Evolutionary conservation across 306 rosid genomes (phyloP).

Genomic region (Vigna nakashimae): DNA sequence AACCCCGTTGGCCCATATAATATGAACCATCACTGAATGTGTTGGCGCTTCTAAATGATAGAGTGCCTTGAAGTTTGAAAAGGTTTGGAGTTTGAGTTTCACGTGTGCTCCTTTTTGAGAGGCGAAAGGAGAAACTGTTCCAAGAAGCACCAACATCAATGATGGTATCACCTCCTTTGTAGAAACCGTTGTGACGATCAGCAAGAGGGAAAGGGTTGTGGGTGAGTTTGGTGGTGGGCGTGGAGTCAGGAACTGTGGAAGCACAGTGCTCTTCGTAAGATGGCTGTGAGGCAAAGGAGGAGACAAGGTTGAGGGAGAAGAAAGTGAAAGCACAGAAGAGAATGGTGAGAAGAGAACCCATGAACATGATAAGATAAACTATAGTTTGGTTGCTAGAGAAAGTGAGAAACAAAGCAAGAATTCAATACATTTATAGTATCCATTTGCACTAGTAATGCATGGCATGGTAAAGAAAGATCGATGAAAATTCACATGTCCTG

Average conservation of each 20-base stretch:
- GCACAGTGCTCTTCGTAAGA: conserved; percentile 54
- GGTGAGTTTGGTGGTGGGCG: neutral
- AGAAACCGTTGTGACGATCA: conserved; percentile 41
- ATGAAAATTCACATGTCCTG: no score
- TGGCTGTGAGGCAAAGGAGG: conserved; percentile 38
- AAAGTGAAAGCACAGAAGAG: conserved; percentile 33
- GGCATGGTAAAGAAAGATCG: no score
- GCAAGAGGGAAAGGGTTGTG: conserved; percentile 17
- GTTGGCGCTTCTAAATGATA: conserved; percentile 31
- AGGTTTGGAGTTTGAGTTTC: conserved; percentile 45
- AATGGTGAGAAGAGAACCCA: conserved; percentile 44
- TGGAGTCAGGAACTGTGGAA: conserved; percentile 43
- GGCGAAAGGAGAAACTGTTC: conserved; percentile 7
- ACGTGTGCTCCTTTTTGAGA: neutral
- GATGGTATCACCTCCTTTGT: conserved; percentile 42
- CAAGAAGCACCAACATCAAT: conserved; percentile 16
- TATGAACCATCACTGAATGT: conserved; percentile 10
- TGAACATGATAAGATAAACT: conserved; percentile 3
- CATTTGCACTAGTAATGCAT: no score
- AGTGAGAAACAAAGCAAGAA: conserved; percentile 12
- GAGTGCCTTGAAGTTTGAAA: conserved; percentile 46
- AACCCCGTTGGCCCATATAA: neutral
- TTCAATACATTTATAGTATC: neutral
- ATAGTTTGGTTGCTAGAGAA: neutral
- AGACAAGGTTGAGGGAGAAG: conserved; percentile 35